These are phyloP conservation scores for Wickerhamomyces hampshirensis DNA, from an alignment of 805 yeast species.

Conservation along the genomic window DNA sequence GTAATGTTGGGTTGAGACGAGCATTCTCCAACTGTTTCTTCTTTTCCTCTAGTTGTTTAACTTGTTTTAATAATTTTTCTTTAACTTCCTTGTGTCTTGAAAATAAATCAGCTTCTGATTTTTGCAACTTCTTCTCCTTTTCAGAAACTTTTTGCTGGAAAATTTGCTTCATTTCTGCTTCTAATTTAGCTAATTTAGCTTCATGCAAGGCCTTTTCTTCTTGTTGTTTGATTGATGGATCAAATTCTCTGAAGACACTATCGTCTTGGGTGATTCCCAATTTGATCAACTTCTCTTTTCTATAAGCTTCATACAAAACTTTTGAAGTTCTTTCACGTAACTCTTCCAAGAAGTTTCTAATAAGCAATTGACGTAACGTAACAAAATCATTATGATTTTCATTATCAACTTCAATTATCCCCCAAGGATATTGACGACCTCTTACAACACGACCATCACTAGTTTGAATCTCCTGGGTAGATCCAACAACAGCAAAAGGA, in stretches of 20 bases:
- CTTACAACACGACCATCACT: slow-evolving; percentile 77
- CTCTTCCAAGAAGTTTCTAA: slow-evolving; percentile 91
- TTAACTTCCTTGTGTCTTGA: slow-evolving; percentile 96
- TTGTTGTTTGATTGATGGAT: slow-evolving; percentile 86
- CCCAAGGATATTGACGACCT: slow-evolving; percentile 97
- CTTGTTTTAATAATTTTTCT: slow-evolving; percentile 84
- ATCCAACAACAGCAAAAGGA: slow-evolving; percentile 95
- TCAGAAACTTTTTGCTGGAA: slow-evolving; percentile 95
- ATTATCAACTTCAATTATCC: slow-evolving; percentile 91
- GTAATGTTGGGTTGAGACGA: slow-evolving; percentile 38
- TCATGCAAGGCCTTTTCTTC: slow-evolving; percentile 93
- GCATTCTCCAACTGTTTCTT: slow-evolving; percentile 72
- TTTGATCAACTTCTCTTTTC: slow-evolving; percentile 71
- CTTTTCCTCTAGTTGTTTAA: slow-evolving; percentile 86
- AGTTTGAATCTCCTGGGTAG: slow-evolving; percentile 64
- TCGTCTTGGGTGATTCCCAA: slow-evolving; percentile 93
- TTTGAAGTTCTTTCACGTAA: slow-evolving; percentile 80
- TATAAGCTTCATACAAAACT: slow-evolving; percentile 78
- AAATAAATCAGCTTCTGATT: slow-evolving; percentile 94
- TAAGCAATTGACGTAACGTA: slow-evolving; percentile 78
- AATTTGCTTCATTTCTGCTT: slow-evolving; percentile 92
- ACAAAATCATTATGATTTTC: slow-evolving; percentile 91
- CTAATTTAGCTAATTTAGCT: slow-evolving; percentile 90
- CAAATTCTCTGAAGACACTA: slow-evolving; percentile 89
- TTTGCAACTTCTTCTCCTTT: slow-evolving; percentile 95